Conservation (phyloP, 768 basidiomycete genomes). For the Mycena maculata region DNA sequence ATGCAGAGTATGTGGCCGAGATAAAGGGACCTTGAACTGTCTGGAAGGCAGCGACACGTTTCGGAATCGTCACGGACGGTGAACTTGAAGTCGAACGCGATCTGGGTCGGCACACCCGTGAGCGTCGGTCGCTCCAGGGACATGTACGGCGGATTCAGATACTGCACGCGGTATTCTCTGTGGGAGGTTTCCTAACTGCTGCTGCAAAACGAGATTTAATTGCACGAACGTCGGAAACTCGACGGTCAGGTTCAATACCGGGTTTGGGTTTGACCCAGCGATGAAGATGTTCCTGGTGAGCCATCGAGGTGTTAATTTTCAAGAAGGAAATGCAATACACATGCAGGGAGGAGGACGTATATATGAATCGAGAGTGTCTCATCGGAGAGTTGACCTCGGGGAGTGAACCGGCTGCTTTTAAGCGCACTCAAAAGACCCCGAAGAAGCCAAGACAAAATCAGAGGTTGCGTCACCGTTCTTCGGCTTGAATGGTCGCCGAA, state of each 20-base stretch:
- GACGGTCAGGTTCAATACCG: constrained; percentile 46
- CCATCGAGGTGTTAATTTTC: background rate
- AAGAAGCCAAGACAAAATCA: too few relatives aligned
- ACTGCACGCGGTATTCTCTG: constrained; percentile 45
- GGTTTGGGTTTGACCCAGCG: constrained; percentile 43
- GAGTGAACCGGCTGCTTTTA: too few relatives aligned
- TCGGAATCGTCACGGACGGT: constrained; percentile 48
- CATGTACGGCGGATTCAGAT: constrained; percentile 43
- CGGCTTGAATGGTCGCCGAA: too few relatives aligned
- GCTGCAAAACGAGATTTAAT: background rate
- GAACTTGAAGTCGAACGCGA: constrained; percentile 46
- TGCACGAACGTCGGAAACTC: constrained; percentile 29
- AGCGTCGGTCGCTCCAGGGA: constrained; percentile 31
- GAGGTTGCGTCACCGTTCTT: too few relatives aligned
- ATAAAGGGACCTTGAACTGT: constrained; percentile 26
- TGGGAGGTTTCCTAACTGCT: background rate
- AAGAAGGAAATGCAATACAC: too few relatives aligned
- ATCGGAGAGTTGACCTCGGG: too few relatives aligned
- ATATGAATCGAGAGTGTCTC: too few relatives aligned
- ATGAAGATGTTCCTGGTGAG: constrained; percentile 6
- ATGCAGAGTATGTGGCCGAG: too few relatives aligned
- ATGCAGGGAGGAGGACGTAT: too few relatives aligned
- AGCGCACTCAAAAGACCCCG: too few relatives aligned
- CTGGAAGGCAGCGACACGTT: constrained; percentile 1
- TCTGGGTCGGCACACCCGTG: constrained; percentile 40